Evolutionary conservation across 495 filamentous ascomycete genomes (phyloP), one percentile per base, ranked within the genome.

Genomic region (Penicillium nucicola): DNA sequence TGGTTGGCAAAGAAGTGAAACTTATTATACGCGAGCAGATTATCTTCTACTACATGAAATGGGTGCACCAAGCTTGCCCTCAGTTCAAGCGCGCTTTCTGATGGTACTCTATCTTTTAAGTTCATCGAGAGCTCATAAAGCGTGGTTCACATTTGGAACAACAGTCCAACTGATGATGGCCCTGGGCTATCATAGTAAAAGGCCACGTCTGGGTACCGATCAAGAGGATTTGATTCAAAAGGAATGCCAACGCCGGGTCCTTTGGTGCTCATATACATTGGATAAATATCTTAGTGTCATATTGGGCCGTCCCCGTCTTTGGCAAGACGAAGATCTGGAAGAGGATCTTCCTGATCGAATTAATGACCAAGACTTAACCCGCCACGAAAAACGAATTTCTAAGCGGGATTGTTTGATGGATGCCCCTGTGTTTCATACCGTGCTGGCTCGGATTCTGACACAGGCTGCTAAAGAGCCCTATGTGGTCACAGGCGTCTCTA

Each of bases 241-340:
- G 17, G 58, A 67, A 48, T 67, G 60, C 33, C 57, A 49, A 11
- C 47, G 57, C 4, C 58, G 64, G n/a, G 38, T 64, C 1, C 30
- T 67, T 5, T 67, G 64, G 64, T 61, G 64, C 35, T 63, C 58
- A 5, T 67, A 64, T 32, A 67, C 64, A 5, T 41, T 67, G 6
- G 64, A 67, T 35, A 58, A 64, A 45, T 67, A 67, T 36, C 44
- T 67, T 12, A 67, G 64, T 32, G 45, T 67, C 5, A 67, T 67
- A 7, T 39, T 67, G 11, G 64, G 64, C 14, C 52, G 60, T 17
- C 64, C 64, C 15, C 53, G 58, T 22, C 45, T 67, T 5, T 58
- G 57, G 42, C 58, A 60, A 3, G 64, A 67, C 13, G 56, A 60
- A 10, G 64, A 67, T 32, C 25, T 67, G 12, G 60, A 64, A 11